Evolutionary conservation across 2,329 filamentous ascomycete species (phyloP), one percentile per base, ranked within the genome.

Genomic region (Cephalotrichum gorgonifer): DNA sequence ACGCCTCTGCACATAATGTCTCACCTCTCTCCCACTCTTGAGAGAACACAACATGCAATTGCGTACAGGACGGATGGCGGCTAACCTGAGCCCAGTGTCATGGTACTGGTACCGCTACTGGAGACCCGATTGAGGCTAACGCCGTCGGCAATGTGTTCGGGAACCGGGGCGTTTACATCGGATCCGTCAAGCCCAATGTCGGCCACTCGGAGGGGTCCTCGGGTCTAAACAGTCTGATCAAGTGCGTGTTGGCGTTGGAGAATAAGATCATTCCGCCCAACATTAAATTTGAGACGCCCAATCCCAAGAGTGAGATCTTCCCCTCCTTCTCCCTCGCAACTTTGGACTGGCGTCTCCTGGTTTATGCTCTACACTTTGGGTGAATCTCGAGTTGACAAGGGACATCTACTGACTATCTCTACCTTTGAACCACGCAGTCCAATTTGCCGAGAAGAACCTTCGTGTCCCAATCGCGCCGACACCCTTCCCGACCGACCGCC

Each of bases 41-140:
- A 30, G n/a, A 30, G 6, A 30, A 30, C 27, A 30, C 27, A 12
- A 30, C 27, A 30, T 30, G 6, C 12, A 30, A 6, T 30, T 12
- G 33, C 12, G 2, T 39, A 39, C 3, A 4, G 8, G n/a, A 20
- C 30, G 30, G 11, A 5, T 31, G 15, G 11, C 12, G n/a, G 22
- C 41, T 25, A 27, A 20, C 41, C 3, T 11, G 22, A 43, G 12
- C 27, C 23, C 65, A 74, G 51, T 65, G 63, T 25, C 72, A 75
- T 33, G 72, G 70, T 0, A 74, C 72, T 0, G 70, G 71, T 1
- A 75, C 72, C 0, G 48, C 55, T 2, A 61, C 58, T 0, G 72
- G 72, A 0, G 72, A 74, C 45, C 66, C 66, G 0, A 56, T 66
- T 6, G 72, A 73, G 47, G 59, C 64, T 1, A 49, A 48, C 0